Evolutionary conservation across 2,329 filamentous ascomycete species (phyloP), one percentile per base, ranked within the genome.

Genomic region (Zasmidium cellare): DNA sequence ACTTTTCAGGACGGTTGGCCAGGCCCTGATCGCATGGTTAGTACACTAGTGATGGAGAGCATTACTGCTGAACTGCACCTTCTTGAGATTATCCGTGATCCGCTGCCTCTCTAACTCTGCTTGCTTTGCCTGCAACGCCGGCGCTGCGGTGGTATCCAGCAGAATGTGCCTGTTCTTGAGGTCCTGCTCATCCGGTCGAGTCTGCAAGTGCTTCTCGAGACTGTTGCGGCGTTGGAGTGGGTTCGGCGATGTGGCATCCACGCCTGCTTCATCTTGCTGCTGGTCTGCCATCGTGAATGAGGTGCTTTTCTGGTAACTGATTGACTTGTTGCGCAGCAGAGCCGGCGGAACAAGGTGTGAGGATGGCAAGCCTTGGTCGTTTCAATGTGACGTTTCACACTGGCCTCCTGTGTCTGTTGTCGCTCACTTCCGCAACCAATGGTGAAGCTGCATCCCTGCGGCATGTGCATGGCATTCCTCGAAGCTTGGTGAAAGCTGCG

Each of bases 141-240:
- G 87, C 46, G 87, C 87, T 64, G 85, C 84, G 67, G 79, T 86
- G 2, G 85, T 88, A 67, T 88, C 83, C 3, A 88, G 79, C 52
- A 90, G 73, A 62, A 90, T 90, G 69, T 89, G 84, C 61, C 62
- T 47, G 64, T 88, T 83, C 75, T 87, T 89, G 60, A 90, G 77
- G 60, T 89, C 87, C 70, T 88, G 79, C 14, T 73, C 72, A 20
- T 81, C 78, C 3, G 80, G 80, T 6, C 80, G 73, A 47, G 73
- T 74, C 69, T 80, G 78, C 53, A 81, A 38, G 20, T 67, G 57
- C 53, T 67, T 66, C 56, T 66, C 64, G 25, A 66, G 56, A 46
- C 53, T 57, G 18, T 63, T 58, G 18, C 59, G 52, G 12, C 61
- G 53, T 51, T 64, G 58, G 12, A 62, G 58, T 18, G 57, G 28